Percentiles rank a stretch among this genome's conserved stretches.
phyloP scores from a whole-genome alignment of 176 grass and related monocot species.

The Oryza coarctata region DNA sequence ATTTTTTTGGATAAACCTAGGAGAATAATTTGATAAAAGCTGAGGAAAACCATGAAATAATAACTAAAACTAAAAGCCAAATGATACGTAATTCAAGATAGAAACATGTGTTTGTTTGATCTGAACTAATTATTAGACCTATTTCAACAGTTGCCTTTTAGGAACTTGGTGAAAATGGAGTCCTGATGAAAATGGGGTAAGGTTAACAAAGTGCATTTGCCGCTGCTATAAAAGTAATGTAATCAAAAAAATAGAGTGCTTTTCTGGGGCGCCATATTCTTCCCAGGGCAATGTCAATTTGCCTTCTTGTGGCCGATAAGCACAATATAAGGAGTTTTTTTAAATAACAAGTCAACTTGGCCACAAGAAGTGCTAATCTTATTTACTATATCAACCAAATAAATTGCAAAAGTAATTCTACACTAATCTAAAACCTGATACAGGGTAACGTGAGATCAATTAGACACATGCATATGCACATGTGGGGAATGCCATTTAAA shows the following conservation, averaged over 20 bases:
- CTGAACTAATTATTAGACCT: not conserved
- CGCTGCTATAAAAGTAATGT: not conserved
- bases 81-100: not conserved
- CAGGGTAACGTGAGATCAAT: not conserved
- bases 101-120: not conserved
- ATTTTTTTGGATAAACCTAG: not conserved
- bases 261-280: not conserved
- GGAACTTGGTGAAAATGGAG: not conserved
- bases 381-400: not conserved
- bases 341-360: not conserved
- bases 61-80: not conserved
- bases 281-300: not conserved
- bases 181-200: not conserved
- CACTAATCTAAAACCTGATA: not conserved
- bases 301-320: no score
- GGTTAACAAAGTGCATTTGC: not conserved
- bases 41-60: not conserved
- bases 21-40: not conserved
- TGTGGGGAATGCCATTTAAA: not conserved
- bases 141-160: not conserved
- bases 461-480: not conserved
- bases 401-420: not conserved
- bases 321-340: not conserved
- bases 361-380: not conserved
- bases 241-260: not conserved